A percentile compares a stretch with the other conserved stretches of the same genome.
Evolutionary conservation across 306 rosid species (phyloP).

Genomic region (Dalbergia cochinchinensis): DNA sequence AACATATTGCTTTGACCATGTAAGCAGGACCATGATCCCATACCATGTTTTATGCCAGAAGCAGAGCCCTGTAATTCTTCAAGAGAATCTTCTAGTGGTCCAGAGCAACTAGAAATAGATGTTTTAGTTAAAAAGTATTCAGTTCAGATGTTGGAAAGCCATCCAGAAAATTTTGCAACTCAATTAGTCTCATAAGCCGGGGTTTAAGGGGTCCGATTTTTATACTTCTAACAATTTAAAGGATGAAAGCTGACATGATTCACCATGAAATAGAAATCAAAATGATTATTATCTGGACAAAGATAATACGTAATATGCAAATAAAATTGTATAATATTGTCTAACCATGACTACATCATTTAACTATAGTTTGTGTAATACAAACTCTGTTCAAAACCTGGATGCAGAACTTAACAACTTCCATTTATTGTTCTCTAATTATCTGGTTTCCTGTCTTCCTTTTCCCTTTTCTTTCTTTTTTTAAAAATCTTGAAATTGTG

Average conservation of each 20-base stretch:
- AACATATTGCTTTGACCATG: not conserved
- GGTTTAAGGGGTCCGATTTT: not conserved
- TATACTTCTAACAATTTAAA: not conserved
- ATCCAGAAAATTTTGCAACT: no score
- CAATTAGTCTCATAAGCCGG: not conserved
- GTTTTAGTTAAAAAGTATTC: no score
- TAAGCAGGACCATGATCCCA: not conserved
- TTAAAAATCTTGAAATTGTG: not conserved
- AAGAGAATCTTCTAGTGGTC: no score
- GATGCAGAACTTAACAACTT: not conserved
- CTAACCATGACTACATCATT: not conserved
- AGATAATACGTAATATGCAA: not conserved
- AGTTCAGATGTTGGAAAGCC: no score
- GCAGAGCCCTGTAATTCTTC: no score
- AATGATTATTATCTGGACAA: not conserved
- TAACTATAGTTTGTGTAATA: not conserved
- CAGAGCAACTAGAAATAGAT: no score
- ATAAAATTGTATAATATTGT: not conserved
- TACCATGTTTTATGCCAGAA: no score
- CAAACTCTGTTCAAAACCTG: not conserved
- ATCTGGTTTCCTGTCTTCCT: not conserved
- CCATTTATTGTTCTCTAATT: not conserved
- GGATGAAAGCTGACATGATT: not conserved
- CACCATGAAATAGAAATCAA: not conserved
- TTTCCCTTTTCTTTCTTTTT: not conserved